These are phyloP conservation scores for Neurospora tetraspora DNA, from an alignment of 495 filamentous ascomycete species.

Conservation along the genomic window DNA sequence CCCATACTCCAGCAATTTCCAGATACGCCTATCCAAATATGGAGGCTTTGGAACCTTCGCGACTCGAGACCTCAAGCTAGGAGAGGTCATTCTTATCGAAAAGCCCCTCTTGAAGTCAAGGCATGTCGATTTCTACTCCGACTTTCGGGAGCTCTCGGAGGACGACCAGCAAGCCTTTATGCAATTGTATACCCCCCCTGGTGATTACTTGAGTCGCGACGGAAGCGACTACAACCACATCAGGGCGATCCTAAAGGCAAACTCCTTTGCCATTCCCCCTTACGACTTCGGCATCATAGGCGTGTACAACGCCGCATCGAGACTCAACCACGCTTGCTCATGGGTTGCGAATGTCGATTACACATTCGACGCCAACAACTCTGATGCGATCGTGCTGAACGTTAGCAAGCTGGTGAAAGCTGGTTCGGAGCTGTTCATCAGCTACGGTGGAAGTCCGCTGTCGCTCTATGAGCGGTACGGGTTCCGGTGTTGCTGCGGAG, in stretches of 20 bases:
- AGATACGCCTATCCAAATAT: conserved; percentile 12
- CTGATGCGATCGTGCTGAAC: conserved; percentile 5
- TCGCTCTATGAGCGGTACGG: conserved; percentile 22
- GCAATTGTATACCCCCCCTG: background rate
- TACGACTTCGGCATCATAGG: background rate
- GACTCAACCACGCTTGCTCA: conserved; percentile 29
- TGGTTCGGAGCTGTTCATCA: conserved; percentile 23
- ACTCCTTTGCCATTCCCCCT: background rate
- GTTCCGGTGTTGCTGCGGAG: conserved; percentile 25
- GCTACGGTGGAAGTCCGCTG: conserved; percentile 17
- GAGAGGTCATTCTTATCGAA: conserved; percentile 20
- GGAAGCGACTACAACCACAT: background rate
- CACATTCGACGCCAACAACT: background rate
- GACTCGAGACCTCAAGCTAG: conserved; percentile 9
- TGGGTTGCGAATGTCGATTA: conserved; percentile 15
- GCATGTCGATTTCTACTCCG: conserved; percentile 1
- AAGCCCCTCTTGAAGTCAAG: conserved; percentile 12
- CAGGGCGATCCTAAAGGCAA: background rate
- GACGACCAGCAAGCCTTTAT: conserved; percentile 2
- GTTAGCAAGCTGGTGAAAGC: conserved; percentile 7
- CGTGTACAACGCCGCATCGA: conserved; percentile 10
- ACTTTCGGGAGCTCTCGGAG: conserved; percentile 10
- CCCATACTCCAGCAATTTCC: conserved; percentile 4
- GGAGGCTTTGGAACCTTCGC: conserved; percentile 27
- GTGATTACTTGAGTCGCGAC: background rate